phyloP scores from a whole-genome alignment of 148 eudicot genomes.

The Fallopia convolvulus region DNA sequence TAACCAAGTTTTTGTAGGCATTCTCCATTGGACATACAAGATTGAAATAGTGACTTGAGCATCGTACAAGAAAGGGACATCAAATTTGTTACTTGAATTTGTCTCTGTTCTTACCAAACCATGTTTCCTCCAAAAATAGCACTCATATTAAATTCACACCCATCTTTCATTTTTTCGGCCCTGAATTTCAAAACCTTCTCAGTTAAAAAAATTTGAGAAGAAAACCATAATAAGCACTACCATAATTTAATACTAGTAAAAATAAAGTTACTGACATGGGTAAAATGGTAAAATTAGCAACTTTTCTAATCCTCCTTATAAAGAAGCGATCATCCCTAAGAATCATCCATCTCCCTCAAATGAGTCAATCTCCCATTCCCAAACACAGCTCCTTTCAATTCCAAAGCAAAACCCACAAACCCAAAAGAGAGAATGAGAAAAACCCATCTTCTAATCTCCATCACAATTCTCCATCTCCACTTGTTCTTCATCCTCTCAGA shows the following conservation, averaged over 20 bases:
- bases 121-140: not conserved
- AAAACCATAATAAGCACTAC: not conserved
- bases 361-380: not conserved
- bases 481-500: not conserved
- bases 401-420: slow-evolving; percentile 7
- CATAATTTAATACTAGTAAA: too few relatives aligned
- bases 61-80: not conserved
- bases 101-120: not conserved
- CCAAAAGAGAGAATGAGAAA: not conserved
- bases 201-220: not conserved
- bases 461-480: not conserved
- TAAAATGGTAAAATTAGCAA: not conserved
- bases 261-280: not conserved
- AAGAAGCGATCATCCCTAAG: slow-evolving; percentile 6
- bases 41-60: not conserved
- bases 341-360: slow-evolving; percentile 5
- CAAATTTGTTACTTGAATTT: not conserved
- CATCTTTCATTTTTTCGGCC: not conserved
- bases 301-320: not conserved
- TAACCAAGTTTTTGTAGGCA: not conserved
- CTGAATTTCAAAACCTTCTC: not conserved
- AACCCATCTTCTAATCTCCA: not conserved
- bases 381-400: not conserved
- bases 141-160: not conserved
- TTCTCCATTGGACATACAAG: not conserved